Conservation (phyloP, 352 stramenopile genomes). For the Globisporangium spinosum region DNA sequence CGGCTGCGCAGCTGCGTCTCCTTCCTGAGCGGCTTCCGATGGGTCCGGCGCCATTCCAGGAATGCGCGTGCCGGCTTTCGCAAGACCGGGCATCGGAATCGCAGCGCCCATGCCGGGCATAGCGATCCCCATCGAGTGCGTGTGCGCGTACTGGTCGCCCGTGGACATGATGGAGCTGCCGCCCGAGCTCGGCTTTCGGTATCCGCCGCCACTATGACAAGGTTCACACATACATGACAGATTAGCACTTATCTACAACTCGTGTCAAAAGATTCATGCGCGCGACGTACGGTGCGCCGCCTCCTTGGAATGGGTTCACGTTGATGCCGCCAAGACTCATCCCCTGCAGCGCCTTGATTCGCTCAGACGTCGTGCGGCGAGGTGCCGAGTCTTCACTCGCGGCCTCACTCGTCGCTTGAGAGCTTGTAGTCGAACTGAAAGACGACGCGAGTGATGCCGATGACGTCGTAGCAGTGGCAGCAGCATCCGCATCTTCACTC, state of each 20-base stretch:
- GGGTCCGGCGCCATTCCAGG: slow-evolving; percentile 49
- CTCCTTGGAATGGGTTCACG: slow-evolving; percentile 74
- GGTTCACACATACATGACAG: not conserved
- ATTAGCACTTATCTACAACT: not conserved
- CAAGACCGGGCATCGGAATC: slow-evolving; percentile 79
- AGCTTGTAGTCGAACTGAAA: not conserved
- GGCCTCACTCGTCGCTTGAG: slow-evolving; percentile 2
- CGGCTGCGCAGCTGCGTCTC: slow-evolving; percentile 26
- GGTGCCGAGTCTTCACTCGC: slow-evolving; percentile 12
- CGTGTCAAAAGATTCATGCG: not conserved
- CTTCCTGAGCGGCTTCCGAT: slow-evolving; percentile 22
- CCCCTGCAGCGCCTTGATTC: slow-evolving; percentile 76
- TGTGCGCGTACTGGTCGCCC: slow-evolving; percentile 75
- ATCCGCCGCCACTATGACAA: slow-evolving; percentile 32
- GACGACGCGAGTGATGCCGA: not conserved
- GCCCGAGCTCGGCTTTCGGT: slow-evolving; percentile 34
- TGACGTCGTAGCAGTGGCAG: not conserved
- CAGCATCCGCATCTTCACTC: slow-evolving; percentile 11
- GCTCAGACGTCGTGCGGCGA: slow-evolving; percentile 35
- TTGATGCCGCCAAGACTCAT: slow-evolving; percentile 74
- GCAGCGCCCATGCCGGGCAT: slow-evolving; percentile 81
- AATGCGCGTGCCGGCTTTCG: slow-evolving; percentile 60
- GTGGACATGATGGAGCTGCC: slow-evolving; percentile 76
- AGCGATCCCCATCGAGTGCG: slow-evolving; percentile 58
- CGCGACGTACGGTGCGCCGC: slow-evolving; percentile 22